These are phyloP conservation scores for Vaccinium myrtillus DNA, from an alignment of 148 eudicot genomes.

Conservation along the genomic window DNA sequence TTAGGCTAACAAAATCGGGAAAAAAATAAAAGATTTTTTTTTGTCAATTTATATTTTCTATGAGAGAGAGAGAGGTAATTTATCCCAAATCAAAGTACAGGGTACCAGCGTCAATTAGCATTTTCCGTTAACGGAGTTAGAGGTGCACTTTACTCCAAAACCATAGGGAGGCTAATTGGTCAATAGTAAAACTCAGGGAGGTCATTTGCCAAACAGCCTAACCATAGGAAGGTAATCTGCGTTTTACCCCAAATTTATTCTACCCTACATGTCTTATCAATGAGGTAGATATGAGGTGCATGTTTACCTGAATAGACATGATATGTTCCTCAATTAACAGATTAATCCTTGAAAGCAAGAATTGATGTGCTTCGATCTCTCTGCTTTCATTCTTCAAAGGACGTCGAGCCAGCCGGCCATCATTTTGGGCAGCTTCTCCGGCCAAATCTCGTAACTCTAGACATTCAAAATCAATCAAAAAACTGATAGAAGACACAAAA, in stretches of 20 bases:
- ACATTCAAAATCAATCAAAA: constrained; percentile 15
- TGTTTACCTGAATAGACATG: constrained; percentile 43
- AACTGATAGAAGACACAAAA: not conserved
- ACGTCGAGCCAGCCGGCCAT: constrained; percentile 77
- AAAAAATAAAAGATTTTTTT: too few relatives aligned
- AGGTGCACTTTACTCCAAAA: too few relatives aligned
- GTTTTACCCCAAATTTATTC: not conserved
- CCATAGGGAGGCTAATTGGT: too few relatives aligned
- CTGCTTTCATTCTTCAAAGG: constrained; percentile 50
- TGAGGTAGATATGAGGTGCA: not conserved
- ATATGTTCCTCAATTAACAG: constrained; percentile 41
- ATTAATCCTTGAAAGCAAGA: constrained; percentile 47
- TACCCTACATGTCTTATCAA: not conserved
- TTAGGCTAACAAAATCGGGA: not conserved
- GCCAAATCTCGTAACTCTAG: constrained; percentile 63
- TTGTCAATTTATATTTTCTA: too few relatives aligned
- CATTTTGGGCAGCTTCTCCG: constrained; percentile 51
- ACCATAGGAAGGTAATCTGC: too few relatives aligned
- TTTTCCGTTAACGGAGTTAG: too few relatives aligned
- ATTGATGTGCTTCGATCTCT: constrained; percentile 69
- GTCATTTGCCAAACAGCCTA: too few relatives aligned
- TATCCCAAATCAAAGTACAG: too few relatives aligned
- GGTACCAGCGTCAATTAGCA: too few relatives aligned
- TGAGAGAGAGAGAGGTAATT: too few relatives aligned
- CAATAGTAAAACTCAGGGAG: too few relatives aligned